phyloP scores from a whole-genome alignment of 208 protist genomes.

The Leishmania tarentolae region DNA sequence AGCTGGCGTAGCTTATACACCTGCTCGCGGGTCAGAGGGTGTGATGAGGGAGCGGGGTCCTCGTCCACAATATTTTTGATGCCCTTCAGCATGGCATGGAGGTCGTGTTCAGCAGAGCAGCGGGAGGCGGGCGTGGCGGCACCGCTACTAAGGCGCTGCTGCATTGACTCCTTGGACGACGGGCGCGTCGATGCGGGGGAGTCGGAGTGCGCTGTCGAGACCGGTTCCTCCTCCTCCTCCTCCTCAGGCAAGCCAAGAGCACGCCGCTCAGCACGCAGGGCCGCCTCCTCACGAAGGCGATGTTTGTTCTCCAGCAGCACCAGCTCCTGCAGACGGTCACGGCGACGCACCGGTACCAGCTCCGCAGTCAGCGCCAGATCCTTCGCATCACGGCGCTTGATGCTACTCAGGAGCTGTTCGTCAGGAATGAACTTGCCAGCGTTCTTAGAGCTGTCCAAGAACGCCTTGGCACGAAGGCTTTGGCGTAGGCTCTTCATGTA shows the following conservation, averaged over 20 bases:
- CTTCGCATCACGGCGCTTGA: slow-evolving; percentile 63
- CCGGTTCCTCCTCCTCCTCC: slow-evolving; percentile 28
- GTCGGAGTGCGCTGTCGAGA: slow-evolving; percentile 13
- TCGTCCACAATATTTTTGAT: slow-evolving; percentile 65
- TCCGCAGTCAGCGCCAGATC: slow-evolving; percentile 56
- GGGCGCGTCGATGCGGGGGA: slow-evolving; percentile 27
- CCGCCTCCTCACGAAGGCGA: slow-evolving; percentile 60
- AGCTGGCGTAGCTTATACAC: slow-evolving; percentile 60
- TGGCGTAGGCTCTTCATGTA: slow-evolving; percentile 75
- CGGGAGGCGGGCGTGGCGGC: slow-evolving; percentile 35
- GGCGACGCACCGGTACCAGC: slow-evolving; percentile 79
- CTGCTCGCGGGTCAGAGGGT: slow-evolving; percentile 50
- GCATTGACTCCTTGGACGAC: slow-evolving; percentile 22
- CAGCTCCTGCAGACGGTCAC: slow-evolving; percentile 87
- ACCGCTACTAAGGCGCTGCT: slow-evolving; percentile 38
- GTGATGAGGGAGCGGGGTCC: slow-evolving; percentile 17
- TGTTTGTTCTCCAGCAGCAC: slow-evolving; percentile 85
- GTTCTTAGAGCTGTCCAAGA: slow-evolving; percentile 73
- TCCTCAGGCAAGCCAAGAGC: slow-evolving; percentile 49
- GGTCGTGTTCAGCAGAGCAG: slow-evolving; percentile 72
- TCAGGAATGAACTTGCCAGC: slow-evolving; percentile 77
- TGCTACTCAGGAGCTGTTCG: slow-evolving; percentile 79
- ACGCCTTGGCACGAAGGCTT: slow-evolving; percentile 50
- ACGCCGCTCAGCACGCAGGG: slow-evolving; percentile 58
- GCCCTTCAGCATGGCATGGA: slow-evolving; percentile 47